Evolutionary conservation across 2,329 filamentous ascomycete genomes (phyloP), one percentile per base, ranked within the genome.

Genomic region (Ramularia collo-cygni): DNA sequence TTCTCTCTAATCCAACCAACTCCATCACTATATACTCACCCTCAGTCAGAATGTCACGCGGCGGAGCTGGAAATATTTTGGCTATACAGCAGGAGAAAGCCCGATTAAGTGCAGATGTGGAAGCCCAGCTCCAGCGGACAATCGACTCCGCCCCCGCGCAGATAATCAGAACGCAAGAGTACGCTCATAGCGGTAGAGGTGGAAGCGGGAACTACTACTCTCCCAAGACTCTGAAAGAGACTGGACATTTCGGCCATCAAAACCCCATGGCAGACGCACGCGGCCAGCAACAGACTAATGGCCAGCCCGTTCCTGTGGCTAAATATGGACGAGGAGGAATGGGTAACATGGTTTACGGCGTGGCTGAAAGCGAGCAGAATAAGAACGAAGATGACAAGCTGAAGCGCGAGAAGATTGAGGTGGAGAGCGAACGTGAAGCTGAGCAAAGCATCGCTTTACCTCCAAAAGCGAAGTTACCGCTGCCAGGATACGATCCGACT

Each of bases 181-280:
- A 69, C 48, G 64, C 66, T 4, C 64, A 68, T 46, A 64, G 57
- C 36, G 67, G 67, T 26, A 59, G 68, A 28, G 68, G 68, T 28
- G 69, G 68, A 28, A 63, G 64, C 4, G 69, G 68, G 3, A 71
- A 71, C 53, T 69, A 60, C 57, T 70, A 67, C 50, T 60, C 62
- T 28, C 68, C 68, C 18, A 53, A 58, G 21, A 55, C 63, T 19
- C 56, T 70, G 16, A 51, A 52, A 8, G 46, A 62, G 38, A 61
- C 56, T 6, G 68, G 68, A 36, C 58, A 55, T 4, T 70, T 68
- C 48, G 42, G 44, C 15, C 35, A 13, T 4, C 3, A 16, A 13
- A 31, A 4, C 5, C 28, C 28, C 2, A 16, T 16, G 6, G 21
- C 21, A 14, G n/a, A 10, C 14, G 30, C 16, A 12, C 6, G 30